Evolutionary conservation across 2,329 filamentous ascomycete species (phyloP).

Genomic region (Helotiales sp.): DNA sequence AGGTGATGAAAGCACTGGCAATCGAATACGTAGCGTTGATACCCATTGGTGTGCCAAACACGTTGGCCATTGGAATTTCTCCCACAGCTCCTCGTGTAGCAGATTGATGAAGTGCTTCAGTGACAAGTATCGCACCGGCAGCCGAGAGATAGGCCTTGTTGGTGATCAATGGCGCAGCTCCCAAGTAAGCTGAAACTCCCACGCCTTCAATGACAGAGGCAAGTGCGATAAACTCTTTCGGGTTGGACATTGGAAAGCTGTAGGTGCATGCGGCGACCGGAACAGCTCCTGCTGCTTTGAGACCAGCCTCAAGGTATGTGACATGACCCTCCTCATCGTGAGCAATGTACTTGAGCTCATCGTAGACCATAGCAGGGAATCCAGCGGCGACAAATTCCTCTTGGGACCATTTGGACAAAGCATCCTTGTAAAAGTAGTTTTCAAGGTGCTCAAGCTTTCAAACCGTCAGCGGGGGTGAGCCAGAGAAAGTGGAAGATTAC

Average conservation of each 20-base stretch:
- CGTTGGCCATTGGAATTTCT: constrained; percentile 54
- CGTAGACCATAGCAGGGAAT: constrained; percentile 52
- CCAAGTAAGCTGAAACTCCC: constrained; percentile 61
- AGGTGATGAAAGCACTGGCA: constrained; percentile 59
- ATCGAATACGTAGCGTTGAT: constrained; percentile 64
- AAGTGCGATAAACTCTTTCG: constrained; percentile 52
- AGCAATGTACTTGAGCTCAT: constrained; percentile 56
- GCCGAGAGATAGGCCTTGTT: constrained; percentile 59
- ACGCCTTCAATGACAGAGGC: constrained; percentile 57
- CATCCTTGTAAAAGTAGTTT: constrained; percentile 62
- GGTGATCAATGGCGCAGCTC: constrained; percentile 59
- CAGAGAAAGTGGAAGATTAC: neutral
- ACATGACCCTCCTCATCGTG: constrained; percentile 60
- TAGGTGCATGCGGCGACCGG: constrained; percentile 60
- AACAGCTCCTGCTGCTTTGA: constrained; percentile 46
- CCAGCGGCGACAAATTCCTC: constrained; percentile 53
- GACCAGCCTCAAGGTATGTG: constrained; percentile 49
- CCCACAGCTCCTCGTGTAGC: constrained; percentile 54
- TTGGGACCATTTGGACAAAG: constrained; percentile 55
- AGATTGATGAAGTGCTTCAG: constrained; percentile 66
- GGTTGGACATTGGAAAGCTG: constrained; percentile 50
- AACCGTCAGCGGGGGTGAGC: constrained; percentile 7
- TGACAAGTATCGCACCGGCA: constrained; percentile 63
- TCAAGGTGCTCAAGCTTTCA: constrained; percentile 56
- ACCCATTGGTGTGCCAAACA: constrained; percentile 60